Base-by-base conservation (phyloP, 805 yeast species). In the Candida pseudofarinosa region DNA sequence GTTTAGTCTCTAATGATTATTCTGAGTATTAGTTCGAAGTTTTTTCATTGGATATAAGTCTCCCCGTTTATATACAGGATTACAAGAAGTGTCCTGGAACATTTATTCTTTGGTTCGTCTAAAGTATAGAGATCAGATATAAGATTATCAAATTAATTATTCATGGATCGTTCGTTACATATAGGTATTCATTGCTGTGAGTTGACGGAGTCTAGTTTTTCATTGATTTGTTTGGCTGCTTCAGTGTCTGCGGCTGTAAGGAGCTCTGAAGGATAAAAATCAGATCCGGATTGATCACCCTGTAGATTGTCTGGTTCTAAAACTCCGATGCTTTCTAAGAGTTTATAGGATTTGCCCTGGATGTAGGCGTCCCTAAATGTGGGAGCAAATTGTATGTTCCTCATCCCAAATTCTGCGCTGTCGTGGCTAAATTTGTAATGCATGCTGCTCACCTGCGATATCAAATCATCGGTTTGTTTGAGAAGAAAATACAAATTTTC, bases 401-500 rank as follows among this genome's bases (percentile, higher is more conserved):
- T 30, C 35, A 59, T 38, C n/a, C 48, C 48, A 34, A 35, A 35
- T 38, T 65, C 39, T 49, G 51, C 28, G 26, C 52, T 59, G 42
- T 58, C 60, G 8, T 48, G 46, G 13, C 54, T 49, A 15, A 67
- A 41, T 56, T 59, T 59, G 23, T 41, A 41, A 33, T 59, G 54
- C 10, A 70, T 50, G 12, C 40, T 45, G n/a, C 51, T 56, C 1
- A 62, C 55, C 40, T 65, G 65, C 4, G 41, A 48, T 4, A 67
- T 55, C 44, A 69, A 59, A n/a, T 56, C 69, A 28, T 65, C 62
- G 5, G 70, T 71, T 49, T 76, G 78, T 16, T 63, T 59, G 6
- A 74, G 50, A 31, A 77, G 48, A 46, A 72, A 77, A 50, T 67
- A 64, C 10, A 77, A 52, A 4, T 74, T 70, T 43, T 77, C 80